Base-by-base conservation (phyloP, 164 flowering plant genomes). In the Vitis rotundifolia region DNA sequence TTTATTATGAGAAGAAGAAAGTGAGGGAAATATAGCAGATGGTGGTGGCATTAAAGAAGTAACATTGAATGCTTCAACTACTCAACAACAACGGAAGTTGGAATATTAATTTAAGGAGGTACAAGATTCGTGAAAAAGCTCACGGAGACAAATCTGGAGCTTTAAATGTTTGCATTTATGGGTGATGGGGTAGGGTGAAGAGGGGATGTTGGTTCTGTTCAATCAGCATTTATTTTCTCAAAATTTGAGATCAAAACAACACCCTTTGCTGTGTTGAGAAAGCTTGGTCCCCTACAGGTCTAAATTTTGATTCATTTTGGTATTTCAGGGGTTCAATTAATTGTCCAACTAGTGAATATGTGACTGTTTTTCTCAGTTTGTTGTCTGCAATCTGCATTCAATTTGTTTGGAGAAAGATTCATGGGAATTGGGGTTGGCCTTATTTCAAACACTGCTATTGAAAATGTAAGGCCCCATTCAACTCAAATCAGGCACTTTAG, bases 11-110 rank as follows among this genome's bases (percentile, higher is more conserved):
- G 68, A 66, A 55, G 61, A 14, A 49, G 31, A 37, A 37, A 37
- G 44, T 37, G 47, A 18, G 44, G 14, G n/a, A 19, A 57, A 14
- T 19, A 11, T 37, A 14, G 70, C 62, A 54, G 75, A 28, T 44
- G 49, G 62, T 54, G 67, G 76, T 51, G 71, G 78, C 76, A 64
- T 73, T 78, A 66, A 82, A 76, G 80, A 63, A 68, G 61, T 14
- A 26, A 78, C 82, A 80, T 76, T 83, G 18, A 83, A 78, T 67
- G 58, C 63, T 62, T 26, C 82, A 78, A 76, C 86, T 16, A 80
- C 84, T 76, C 67, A 75, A 61, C 79, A 65, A 62, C 12, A 67
- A 66, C 70, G 69, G 78, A 68, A 68, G 86, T 76, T 83, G 78
- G 76, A 75, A 64, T 63, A 81, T 81, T 83, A 66, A 80, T 72